Percentiles rank a stretch among this genome's conserved stretches.
These are phyloP conservation scores for Microbotryum silenes-acaulis DNA, from an alignment of 1,284 basidiomycete genomes.

Conservation along the genomic window DNA sequence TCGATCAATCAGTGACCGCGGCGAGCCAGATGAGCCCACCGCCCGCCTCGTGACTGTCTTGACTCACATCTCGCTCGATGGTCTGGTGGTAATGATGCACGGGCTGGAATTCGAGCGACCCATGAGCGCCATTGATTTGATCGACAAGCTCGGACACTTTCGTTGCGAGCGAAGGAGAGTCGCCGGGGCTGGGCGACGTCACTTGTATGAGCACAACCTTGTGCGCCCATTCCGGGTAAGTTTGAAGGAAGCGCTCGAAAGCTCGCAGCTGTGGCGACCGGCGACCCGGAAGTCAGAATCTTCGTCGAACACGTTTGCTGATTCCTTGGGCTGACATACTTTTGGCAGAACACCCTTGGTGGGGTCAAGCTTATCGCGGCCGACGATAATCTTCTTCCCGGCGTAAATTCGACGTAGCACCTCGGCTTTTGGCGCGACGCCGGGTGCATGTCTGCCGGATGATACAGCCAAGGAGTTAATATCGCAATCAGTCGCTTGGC, in stretches of 20 bases:
- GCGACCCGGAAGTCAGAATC: neutral
- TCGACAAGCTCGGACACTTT: constrained; percentile 91
- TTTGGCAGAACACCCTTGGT: constrained; percentile 98
- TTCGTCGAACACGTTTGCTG: constrained; percentile 2
- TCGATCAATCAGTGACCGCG: neutral
- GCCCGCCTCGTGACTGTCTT: neutral
- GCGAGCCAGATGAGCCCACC: neutral
- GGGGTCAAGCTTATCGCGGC: constrained; percentile 96
- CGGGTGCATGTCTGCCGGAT: constrained; percentile 55
- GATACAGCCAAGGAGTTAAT: neutral
- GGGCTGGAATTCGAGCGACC: constrained; percentile 89
- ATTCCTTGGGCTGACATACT: constrained; percentile 42
- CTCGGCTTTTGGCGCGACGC: constrained; percentile 80
- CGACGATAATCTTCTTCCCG: constrained; percentile 97
- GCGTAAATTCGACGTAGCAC: constrained; percentile 78
- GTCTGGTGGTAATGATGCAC: constrained; percentile 99
- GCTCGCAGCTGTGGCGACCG: constrained; percentile 61
- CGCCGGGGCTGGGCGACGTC: constrained; percentile 87
- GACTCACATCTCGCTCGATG: constrained; percentile 54
- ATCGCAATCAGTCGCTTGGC: neutral
- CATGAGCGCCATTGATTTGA: constrained; percentile 95
- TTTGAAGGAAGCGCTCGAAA: constrained; percentile 86
- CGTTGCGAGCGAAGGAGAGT: constrained; percentile 87
- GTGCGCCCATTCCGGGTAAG: constrained; percentile 93
- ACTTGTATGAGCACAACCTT: constrained; percentile 70